Evolutionary conservation across 345 rosid genomes (phyloP).

Genomic region (Populus alba): DNA sequence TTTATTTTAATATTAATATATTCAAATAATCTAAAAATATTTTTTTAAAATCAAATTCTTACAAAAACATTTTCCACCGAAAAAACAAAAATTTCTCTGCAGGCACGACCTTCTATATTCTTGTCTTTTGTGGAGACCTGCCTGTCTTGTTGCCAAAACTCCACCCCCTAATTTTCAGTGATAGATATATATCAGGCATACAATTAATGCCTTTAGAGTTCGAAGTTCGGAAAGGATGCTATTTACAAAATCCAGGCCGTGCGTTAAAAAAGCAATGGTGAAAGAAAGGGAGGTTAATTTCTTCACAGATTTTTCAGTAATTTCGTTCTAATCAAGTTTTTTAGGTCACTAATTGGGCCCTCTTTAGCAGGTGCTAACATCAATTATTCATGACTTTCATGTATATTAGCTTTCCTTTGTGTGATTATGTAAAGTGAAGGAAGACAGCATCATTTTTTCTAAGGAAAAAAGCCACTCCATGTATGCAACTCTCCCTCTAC

Average conservation of each 20-base stretch:
- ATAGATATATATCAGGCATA: not conserved
- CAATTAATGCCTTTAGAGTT: not conserved
- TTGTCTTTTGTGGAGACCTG: not conserved
- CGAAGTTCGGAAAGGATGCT: no score
- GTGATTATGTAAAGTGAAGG: slow-evolving; percentile 20
- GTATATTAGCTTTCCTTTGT: not conserved
- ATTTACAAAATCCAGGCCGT: not conserved
- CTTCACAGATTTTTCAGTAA: not conserved
- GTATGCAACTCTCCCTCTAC: not conserved
- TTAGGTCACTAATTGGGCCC: not conserved
- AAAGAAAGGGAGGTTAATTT: not conserved
- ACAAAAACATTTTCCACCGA: no score
- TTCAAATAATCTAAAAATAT: no score
- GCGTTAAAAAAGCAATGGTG: not conserved
- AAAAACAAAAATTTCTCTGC: no score
- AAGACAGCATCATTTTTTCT: slow-evolving; percentile 46
- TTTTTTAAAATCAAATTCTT: no score
- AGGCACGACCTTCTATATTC: no score
- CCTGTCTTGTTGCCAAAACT: not conserved
- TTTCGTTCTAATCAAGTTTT: not conserved
- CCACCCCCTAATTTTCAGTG: not conserved
- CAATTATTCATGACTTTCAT: slow-evolving; percentile 18
- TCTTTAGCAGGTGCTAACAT: not conserved
- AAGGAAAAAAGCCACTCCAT: slow-evolving; percentile 19
- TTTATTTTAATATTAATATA: no score